Evolutionary conservation across 2,329 filamentous ascomycete species (phyloP).

Genomic region (Penicillium sp.): DNA sequence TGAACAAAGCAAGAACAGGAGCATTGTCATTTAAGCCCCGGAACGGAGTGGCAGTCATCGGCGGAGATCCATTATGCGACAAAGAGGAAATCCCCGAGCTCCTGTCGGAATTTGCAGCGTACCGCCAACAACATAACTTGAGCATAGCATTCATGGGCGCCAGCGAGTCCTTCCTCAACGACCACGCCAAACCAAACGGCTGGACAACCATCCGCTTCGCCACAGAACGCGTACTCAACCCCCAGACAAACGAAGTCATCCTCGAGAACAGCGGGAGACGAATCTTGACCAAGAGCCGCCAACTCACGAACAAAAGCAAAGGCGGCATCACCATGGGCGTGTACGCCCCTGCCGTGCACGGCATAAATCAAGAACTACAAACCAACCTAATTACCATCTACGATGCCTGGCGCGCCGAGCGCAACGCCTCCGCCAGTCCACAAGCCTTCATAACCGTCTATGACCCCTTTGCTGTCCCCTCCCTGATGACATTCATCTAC

Average conservation of each 20-base stretch:
- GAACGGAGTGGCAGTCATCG: constrained; percentile 38
- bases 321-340: constrained; percentile 35
- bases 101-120: constrained; percentile 37
- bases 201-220: constrained; percentile 42
- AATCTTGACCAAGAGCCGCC: constrained; percentile 37
- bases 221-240: constrained; percentile 42
- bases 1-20: constrained; percentile 35
- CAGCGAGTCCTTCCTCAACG: constrained; percentile 31
- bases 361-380: constrained; percentile 32
- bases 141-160: constrained; percentile 40
- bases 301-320: constrained; percentile 37
- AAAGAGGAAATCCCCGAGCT: constrained; percentile 25
- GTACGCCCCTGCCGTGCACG: constrained; percentile 34
- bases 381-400: constrained; percentile 36
- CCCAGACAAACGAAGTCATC: constrained; percentile 40
- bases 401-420: constrained; percentile 37
- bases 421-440: constrained; percentile 30
- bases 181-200: constrained; percentile 27
- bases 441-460: constrained; percentile 45
- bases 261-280: constrained; percentile 37
- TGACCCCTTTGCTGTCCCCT: constrained; percentile 39
- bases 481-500: constrained; percentile 44
- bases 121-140: constrained; percentile 31
- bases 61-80: constrained; percentile 41
- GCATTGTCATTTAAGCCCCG: constrained; percentile 42